A percentile compares a stretch with the other conserved stretches of the same genome.
These are phyloP conservation scores for Collybiopsis luxurians DNA, from an alignment of 768 basidiomycete species.

Conservation along the genomic window DNA sequence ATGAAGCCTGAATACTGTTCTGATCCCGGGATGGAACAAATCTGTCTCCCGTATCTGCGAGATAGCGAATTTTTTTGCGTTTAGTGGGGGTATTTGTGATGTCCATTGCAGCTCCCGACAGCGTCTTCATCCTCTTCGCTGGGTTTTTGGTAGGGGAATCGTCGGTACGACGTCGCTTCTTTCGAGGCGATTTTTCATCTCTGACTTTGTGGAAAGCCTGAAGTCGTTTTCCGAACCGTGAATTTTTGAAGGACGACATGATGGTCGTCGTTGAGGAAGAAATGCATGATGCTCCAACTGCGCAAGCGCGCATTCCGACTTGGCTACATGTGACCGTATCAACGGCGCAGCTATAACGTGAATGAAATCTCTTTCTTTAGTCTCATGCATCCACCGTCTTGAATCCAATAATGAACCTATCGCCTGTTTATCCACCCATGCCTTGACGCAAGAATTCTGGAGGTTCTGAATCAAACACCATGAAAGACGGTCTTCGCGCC, in stretches of 20 bases:
- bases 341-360: too few relatives aligned
- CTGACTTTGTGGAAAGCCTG: conserved; percentile 63
- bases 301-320: conserved; percentile 9
- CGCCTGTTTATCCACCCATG: too few relatives aligned
- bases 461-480: too few relatives aligned
- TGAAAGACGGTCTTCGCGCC: too few relatives aligned
- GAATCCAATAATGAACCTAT: too few relatives aligned
- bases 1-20: conserved; percentile 60
- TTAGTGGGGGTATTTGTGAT: conserved; percentile 14
- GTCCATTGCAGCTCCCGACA: conserved; percentile 42
- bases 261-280: too few relatives aligned
- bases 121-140: conserved; percentile 52
- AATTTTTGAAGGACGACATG: conserved; percentile 84
- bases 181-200: conserved; percentile 52
- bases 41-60: conserved; percentile 52
- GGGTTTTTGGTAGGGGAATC: conserved; percentile 46
- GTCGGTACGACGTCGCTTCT: conserved; percentile 51
- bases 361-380: too few relatives aligned
- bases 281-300: too few relatives aligned
- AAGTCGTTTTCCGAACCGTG: conserved; percentile 79
- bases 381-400: too few relatives aligned
- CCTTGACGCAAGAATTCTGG: too few relatives aligned
- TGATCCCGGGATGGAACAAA: conserved; percentile 64
- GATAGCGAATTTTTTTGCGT: conserved; percentile 19
- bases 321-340: conserved; percentile 4